Conservation (phyloP, 305 asterid species). For the Fraxinus velutina region DNA sequence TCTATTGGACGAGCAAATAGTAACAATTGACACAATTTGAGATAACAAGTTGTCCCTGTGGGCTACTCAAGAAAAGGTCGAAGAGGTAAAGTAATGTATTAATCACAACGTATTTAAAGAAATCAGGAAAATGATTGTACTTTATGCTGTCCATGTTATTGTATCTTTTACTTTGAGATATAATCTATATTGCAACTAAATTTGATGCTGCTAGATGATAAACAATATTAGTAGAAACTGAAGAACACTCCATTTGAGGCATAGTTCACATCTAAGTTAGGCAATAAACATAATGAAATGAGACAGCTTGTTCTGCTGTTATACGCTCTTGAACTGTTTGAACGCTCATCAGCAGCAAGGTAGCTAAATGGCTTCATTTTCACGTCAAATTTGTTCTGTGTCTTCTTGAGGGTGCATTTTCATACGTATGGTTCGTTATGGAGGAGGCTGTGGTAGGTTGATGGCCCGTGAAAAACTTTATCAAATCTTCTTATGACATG, state of each 20-base stretch:
- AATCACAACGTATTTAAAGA: slow-evolving; percentile 39
- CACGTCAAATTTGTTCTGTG: too few relatives aligned
- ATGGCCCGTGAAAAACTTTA: background rate
- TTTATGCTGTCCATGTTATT: slow-evolving; percentile 32
- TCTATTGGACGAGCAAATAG: slow-evolving; percentile 27
- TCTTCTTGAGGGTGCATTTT: too few relatives aligned
- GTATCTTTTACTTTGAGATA: slow-evolving; percentile 24
- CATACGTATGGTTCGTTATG: background rate
- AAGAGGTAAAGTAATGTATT: slow-evolving; percentile 29
- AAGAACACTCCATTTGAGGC: too few relatives aligned
- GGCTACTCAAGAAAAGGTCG: slow-evolving; percentile 24
- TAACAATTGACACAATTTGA: slow-evolving; percentile 22
- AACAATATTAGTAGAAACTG: too few relatives aligned
- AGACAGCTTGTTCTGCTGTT: background rate
- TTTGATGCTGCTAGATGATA: too few relatives aligned
- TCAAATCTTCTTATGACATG: background rate
- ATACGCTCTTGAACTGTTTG: background rate
- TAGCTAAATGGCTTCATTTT: background rate
- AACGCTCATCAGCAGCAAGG: background rate
- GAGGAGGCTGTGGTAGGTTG: background rate
- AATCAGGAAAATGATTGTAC: slow-evolving; percentile 30
- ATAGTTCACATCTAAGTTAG: background rate
- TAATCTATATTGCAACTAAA: slow-evolving; percentile 23
- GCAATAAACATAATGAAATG: background rate
- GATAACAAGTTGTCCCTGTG: background rate